phyloP scores from a whole-genome alignment of 202 grass and related monocot species.

The Miscanthus sacchariflorus region DNA sequence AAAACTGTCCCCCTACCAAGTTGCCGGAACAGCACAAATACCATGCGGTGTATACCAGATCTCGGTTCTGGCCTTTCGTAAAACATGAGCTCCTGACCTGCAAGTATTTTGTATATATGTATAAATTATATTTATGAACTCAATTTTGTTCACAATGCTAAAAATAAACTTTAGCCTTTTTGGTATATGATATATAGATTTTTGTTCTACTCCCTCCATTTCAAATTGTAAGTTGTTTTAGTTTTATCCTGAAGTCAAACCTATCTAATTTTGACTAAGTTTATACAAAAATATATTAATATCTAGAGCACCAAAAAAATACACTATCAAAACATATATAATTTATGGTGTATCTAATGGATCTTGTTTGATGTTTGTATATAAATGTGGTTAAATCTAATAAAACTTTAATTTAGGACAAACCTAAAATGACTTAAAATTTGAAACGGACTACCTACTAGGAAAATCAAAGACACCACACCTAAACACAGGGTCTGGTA shows the following conservation, averaged over 20 bases:
- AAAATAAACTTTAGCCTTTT: neutral
- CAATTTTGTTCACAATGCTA: neutral
- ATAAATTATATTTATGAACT: neutral
- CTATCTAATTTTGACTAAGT: neutral
- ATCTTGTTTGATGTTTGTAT: neutral
- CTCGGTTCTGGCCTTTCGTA: conserved; percentile 69
- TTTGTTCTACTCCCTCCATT: neutral
- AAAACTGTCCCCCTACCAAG: conserved; percentile 65
- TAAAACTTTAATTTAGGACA: neutral
- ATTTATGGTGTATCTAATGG: neutral
- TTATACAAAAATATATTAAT: neutral
- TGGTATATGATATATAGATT: neutral
- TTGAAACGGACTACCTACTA: neutral
- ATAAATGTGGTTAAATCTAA: neutral
- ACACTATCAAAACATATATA: neutral
- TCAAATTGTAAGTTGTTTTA: neutral
- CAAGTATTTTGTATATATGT: conserved; percentile 13
- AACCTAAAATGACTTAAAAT: neutral
- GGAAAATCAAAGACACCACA: neutral
- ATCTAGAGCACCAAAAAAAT: neutral
- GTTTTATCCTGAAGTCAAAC: neutral
- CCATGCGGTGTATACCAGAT: conserved; percentile 72
- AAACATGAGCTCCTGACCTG: conserved; percentile 66
- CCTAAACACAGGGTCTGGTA: neutral
- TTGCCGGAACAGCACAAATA: conserved; percentile 71